Evolutionary conservation across 1,284 basidiomycete genomes (phyloP).

Genomic region (Moesziomyces globuligerus): DNA sequence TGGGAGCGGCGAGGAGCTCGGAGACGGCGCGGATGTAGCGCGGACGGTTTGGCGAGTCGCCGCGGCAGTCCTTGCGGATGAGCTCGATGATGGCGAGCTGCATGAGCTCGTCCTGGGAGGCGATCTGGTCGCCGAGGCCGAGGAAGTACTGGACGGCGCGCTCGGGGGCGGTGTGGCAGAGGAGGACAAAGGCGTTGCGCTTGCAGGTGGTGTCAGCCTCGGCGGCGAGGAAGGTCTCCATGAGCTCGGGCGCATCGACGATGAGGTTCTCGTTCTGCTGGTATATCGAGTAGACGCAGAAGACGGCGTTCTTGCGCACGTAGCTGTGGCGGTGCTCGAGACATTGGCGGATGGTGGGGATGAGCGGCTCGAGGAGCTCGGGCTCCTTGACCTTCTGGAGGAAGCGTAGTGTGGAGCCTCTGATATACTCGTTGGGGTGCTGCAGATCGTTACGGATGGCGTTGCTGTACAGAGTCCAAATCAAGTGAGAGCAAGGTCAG

Average conservation of each 20-base stretch:
- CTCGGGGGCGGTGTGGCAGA: conserved; percentile 86
- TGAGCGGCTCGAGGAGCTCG: conserved; percentile 93
- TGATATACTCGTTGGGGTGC: conserved; percentile 99
- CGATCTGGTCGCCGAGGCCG: conserved; percentile 84
- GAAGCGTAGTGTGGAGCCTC: conserved; percentile 94
- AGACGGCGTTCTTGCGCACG: conserved; percentile 98
- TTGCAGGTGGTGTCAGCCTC: conserved; percentile 91
- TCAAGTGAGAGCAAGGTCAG: background rate
- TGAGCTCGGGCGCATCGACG: conserved; percentile 94
- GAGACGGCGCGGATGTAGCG: conserved; percentile 94
- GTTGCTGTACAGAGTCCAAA: conserved; percentile 74
- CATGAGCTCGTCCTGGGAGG: conserved; percentile 87
- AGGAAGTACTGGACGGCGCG: conserved; percentile 92
- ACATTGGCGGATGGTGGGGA: conserved; percentile 91
- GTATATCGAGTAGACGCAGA: conserved; percentile 93
- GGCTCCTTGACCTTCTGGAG: conserved; percentile 94
- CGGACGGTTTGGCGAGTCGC: conserved; percentile 72
- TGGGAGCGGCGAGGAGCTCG: conserved; percentile 89
- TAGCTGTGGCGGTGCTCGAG: conserved; percentile 98
- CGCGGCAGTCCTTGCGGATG: conserved; percentile 88
- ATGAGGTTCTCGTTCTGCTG: conserved; percentile 85
- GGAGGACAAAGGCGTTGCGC: conserved; percentile 95
- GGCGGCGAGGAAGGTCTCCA: conserved; percentile 96
- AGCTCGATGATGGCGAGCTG: conserved; percentile 97
- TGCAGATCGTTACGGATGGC: conserved; percentile 99